Conservation (phyloP, 2,329 filamentous ascomycete genomes). For the Epichloe brachyelytri region DNA sequence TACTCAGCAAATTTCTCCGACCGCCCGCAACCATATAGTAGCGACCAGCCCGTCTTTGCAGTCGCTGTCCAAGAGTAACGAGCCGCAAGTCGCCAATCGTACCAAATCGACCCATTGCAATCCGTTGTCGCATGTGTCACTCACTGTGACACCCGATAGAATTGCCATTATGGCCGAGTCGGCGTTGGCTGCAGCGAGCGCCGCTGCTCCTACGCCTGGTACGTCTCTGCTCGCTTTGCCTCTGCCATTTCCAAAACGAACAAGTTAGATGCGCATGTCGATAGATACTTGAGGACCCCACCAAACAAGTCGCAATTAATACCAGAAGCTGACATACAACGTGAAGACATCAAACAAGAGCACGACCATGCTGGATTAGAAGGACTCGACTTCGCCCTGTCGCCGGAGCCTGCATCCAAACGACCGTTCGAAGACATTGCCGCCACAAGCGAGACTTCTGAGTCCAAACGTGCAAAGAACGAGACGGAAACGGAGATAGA, state of each 20-base stretch:
- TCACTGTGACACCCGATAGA: slow-evolving; percentile 15
- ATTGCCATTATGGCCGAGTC: slow-evolving; percentile 29
- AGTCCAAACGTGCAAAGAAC: slow-evolving; percentile 23
- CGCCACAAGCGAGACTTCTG: slow-evolving; percentile 16
- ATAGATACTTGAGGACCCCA: not conserved
- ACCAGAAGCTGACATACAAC: not conserved
- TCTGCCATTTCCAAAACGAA: not conserved
- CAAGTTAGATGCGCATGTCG: not conserved
- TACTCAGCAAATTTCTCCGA: slow-evolving; percentile 30
- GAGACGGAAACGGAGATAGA: slow-evolving; percentile 16
- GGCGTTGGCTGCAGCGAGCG: slow-evolving; percentile 23
- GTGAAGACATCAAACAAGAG: slow-evolving; percentile 26
- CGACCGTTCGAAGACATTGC: slow-evolving; percentile 21
- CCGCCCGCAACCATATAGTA: slow-evolving; percentile 19
- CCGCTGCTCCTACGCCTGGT: slow-evolving; percentile 23
- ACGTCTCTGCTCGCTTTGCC: slow-evolving; percentile 10
- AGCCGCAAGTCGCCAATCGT: not conserved
- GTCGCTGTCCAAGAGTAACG: slow-evolving; percentile 4
- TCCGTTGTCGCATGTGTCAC: slow-evolving; percentile 10
- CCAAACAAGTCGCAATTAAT: too few species aligned
- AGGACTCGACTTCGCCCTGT: slow-evolving; percentile 21
- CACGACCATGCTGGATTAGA: slow-evolving; percentile 18
- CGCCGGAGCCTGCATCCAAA: slow-evolving; percentile 24
- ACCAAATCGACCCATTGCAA: not conserved
- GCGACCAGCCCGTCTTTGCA: slow-evolving; percentile 8